Base-by-base conservation (phyloP, 495 filamentous ascomycete species). In the Xylaria intraflava region DNA sequence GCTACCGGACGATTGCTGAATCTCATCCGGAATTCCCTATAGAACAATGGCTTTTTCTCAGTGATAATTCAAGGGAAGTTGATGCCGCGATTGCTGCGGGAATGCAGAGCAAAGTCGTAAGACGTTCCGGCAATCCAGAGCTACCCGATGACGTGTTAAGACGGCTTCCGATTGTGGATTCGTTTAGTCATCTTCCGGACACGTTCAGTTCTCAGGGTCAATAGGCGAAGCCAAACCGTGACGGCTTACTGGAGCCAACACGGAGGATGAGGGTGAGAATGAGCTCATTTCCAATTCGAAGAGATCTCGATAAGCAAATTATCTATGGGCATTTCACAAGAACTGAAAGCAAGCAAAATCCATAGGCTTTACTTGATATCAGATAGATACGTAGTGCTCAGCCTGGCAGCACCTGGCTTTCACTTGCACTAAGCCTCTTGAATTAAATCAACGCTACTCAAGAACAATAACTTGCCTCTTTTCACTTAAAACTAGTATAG, bases 11-110 rank as follows among this genome's bases (percentile, higher is more conserved):
- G 52, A 88, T 89, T 54, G 66, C 66, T 20, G 69, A 64, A 10
- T 60, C 61, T 46, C 66, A 73, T 46, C 57, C 76, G n/a, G 67
- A 70, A 23, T 53, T 70, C 23, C 62, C 68, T 12, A 53, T 58
- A 1, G 56, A 56, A 20, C 67, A 77, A 53, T 83, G 83, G 72
- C 67, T 86, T 23, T 89, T 89, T 62, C 65, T 88, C 36, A 87
- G 83, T 51, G 86, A 89, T 67, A 87, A 84, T 59, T 72, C 81
- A 26, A 82, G 78, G 60, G 85, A 89, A 69, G 80, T 86, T 12
- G 74, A 77, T 46, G 84, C 85, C 8, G 85, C 85, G 29, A 78
- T 72, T 58, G 62, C 64, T 53, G 82, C 83, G 0, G 84, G 83
- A 35, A 80, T 88, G 78, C 70, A 78, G 59, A 73, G 78, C 55